phyloP scores from a whole-genome alignment of 1,284 basidiomycete species.

The Malassezia equina region DNA sequence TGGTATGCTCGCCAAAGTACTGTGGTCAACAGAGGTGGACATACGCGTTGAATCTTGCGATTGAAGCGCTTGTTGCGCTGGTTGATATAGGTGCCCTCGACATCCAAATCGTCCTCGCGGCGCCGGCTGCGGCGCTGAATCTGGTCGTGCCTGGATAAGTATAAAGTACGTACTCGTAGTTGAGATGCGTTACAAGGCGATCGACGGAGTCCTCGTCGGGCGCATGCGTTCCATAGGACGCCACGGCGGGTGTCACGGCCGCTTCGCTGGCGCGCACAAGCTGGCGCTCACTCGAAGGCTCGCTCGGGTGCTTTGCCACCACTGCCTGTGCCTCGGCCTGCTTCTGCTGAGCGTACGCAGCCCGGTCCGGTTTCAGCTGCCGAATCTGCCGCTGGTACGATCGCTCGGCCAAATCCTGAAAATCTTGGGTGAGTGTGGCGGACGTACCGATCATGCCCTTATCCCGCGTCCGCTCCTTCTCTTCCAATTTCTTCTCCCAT shows the following conservation, averaged over 20 bases:
- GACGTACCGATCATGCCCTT: conserved; percentile 65
- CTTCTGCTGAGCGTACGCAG: conserved; percentile 74
- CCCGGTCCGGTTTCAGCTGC: conserved; percentile 72
- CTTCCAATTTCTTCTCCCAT: conserved; percentile 76
- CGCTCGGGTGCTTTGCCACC: neutral
- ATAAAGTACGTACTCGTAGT: conserved; percentile 65
- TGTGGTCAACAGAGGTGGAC: neutral
- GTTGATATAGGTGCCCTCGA: conserved; percentile 98
- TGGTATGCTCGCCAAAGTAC: conserved; percentile 94
- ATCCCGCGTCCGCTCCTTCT: conserved; percentile 65
- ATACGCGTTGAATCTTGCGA: conserved; percentile 78
- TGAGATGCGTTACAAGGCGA: conserved; percentile 78
- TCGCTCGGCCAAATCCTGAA: conserved; percentile 72
- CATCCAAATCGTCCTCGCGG: conserved; percentile 77
- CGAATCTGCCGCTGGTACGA: conserved; percentile 84
- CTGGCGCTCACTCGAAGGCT: neutral
- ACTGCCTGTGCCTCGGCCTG: conserved; percentile 51
- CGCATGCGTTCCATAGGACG: conserved; percentile 74
- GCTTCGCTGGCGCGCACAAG: conserved; percentile 1
- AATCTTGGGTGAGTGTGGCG: conserved; percentile 55
- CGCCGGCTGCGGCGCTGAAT: conserved; percentile 67
- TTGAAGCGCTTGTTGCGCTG: conserved; percentile 95
- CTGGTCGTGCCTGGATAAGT: conserved; percentile 16
- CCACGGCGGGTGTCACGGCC: neutral
- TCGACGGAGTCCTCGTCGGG: conserved; percentile 91